Conservation (phyloP, 1,139 yeast species). For the Taphrina pruni region DNA sequence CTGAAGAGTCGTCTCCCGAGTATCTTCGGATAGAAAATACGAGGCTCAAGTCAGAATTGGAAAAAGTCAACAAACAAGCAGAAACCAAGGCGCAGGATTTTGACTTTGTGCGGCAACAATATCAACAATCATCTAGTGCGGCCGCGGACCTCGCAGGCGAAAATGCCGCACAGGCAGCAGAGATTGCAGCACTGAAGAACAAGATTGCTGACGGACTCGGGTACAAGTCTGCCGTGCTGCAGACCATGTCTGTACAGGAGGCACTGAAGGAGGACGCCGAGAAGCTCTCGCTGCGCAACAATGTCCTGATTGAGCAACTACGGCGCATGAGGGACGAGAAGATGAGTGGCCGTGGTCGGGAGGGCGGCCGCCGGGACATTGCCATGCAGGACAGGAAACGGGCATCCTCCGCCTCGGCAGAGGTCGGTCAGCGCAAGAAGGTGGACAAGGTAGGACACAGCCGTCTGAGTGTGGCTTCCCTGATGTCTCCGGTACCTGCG, state of each 20-base stretch:
- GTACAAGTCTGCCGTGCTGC: constrained; percentile 24
- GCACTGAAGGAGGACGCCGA: constrained; percentile 26
- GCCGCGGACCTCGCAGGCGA: constrained; percentile 34
- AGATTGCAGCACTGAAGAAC: constrained; percentile 1
- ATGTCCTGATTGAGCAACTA: constrained; percentile 31
- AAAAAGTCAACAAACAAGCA: constrained; percentile 10
- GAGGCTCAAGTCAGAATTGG: constrained; percentile 33
- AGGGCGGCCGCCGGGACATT: constrained; percentile 23
- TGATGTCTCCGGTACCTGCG: constrained; percentile 22
- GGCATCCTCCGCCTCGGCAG: constrained; percentile 34
- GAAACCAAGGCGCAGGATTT: constrained; percentile 36
- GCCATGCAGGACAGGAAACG: constrained; percentile 21
- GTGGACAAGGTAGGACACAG: constrained; percentile 33
- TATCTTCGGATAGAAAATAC: constrained; percentile 17
- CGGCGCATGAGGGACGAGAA: constrained; percentile 35
- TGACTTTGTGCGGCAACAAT: constrained; percentile 39
- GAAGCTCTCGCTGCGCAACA: constrained; percentile 27
- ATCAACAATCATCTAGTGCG: constrained; percentile 35
- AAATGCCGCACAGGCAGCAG: background rate
- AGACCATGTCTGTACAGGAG: background rate
- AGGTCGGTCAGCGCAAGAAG: constrained; percentile 28
- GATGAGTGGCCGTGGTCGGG: constrained; percentile 20
- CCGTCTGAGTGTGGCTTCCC: constrained; percentile 34
- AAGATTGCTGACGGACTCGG: constrained; percentile 21
- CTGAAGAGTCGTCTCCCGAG: constrained; percentile 37